Evolutionary conservation across 1,139 yeast genomes (phyloP), one percentile per base, ranked within the genome.

Genomic region (Pichia kudriavzevii): DNA sequence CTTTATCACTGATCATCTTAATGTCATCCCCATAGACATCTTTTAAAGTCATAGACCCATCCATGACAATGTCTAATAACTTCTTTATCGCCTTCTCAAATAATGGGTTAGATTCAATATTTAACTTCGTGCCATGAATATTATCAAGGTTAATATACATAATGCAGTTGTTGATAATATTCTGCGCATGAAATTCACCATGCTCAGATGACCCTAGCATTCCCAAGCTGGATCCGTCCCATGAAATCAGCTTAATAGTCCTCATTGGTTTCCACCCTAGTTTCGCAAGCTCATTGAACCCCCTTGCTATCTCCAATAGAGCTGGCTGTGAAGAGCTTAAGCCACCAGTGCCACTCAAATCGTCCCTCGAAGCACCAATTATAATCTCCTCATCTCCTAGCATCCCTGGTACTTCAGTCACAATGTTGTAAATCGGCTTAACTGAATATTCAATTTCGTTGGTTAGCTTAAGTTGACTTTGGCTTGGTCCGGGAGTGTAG

Each of bases 261-360:
- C 78, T 55, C 36, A 70, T 50, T 4, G 79, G 79, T 45, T 61
- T 69, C 76, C 75, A 73, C 1, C 77, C 77, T 30, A 49, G 56
- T 46, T 58, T 50, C 4, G 52, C 42, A 22, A 69, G 46, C 10
- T 57, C 54, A 18, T 48, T 49, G 31, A 69, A 54, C 0, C 71
- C 71, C 34, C 72, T 53, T 1, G 71, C 65, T 13, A 71, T 45
- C 41, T 70, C 74, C 22, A 72, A 41, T 28, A 70, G 40, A 1
- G 64, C 53, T 2, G 66, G 61, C 38, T 63, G 61, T 0, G 72
- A 72, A 35, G 66, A 59, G 30, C 63, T 61, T 3, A 71, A 62
- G 22, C 66, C 66, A 2, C 68, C 67, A 11, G 12, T 7, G 8
- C 7, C 5, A 6, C 22, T n/a, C n/a, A 5, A 18, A 18, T n/a